phyloP scores from a whole-genome alignment of 495 filamentous ascomycete genomes.

The Penicillium canescens region DNA sequence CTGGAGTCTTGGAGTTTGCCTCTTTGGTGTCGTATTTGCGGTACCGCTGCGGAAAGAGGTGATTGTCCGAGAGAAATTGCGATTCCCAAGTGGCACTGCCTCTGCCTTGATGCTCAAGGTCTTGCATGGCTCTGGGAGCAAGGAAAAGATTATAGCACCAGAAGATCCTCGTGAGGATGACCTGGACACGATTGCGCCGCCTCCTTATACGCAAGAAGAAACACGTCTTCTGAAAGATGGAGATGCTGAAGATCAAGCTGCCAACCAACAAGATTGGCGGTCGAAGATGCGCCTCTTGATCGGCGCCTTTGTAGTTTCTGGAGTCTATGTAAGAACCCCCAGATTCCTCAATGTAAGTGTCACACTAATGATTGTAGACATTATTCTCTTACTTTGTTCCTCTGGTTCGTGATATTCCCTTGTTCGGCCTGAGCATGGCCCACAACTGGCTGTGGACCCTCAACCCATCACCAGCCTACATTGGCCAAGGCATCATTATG shows the following conservation, averaged over 20 bases:
- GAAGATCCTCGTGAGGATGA: conserved; percentile 12
- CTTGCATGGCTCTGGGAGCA: conserved; percentile 63
- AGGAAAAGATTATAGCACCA: conserved; percentile 21
- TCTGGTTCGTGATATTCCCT: conserved; percentile 75
- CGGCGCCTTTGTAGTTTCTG: conserved; percentile 58
- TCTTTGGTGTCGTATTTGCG: conserved; percentile 95
- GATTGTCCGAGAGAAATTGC: conserved; percentile 86
- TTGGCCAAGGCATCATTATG: conserved; percentile 83
- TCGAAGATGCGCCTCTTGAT: conserved; percentile 61
- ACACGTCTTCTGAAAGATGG: conserved; percentile 27
- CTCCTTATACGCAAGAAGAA: conserved; percentile 4
- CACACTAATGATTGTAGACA: conserved; percentile 53
- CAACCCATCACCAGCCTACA: conserved; percentile 92
- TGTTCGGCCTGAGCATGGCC: conserved; percentile 76
- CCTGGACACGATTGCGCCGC: conserved; percentile 12
- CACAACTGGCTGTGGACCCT: conserved; percentile 90
- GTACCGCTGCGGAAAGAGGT: conserved; percentile 86
- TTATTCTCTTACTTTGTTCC: conserved; percentile 92
- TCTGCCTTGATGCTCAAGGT: conserved; percentile 92
- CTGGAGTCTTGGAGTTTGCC: conserved; percentile 88
- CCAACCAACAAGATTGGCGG: conserved; percentile 56
- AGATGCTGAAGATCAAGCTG: conserved; percentile 27
- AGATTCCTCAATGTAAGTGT: not conserved
- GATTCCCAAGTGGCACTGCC: conserved; percentile 92
- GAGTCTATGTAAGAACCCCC: conserved; percentile 45